Conservation (phyloP, 257 asterid genomes). For the Primulina eburnea region DNA sequence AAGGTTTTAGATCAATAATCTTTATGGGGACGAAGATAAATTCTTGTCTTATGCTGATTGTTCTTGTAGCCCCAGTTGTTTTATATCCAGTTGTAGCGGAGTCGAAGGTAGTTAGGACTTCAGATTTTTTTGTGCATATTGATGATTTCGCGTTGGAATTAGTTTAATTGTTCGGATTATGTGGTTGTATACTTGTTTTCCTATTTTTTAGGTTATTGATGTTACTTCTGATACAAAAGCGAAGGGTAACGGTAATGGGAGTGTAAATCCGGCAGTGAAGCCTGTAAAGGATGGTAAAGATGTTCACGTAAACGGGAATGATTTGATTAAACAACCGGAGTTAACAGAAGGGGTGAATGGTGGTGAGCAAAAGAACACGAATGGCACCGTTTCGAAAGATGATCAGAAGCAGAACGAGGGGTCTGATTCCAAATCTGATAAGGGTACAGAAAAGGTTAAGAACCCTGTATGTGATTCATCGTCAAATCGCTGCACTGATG, state of each 20-base stretch:
- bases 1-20: slow-evolving; percentile 18
- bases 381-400: slow-evolving; percentile 28
- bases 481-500: slow-evolving; percentile 65
- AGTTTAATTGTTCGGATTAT: background rate
- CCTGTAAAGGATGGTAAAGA: slow-evolving; percentile 23
- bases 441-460: slow-evolving; percentile 24
- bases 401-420: slow-evolving; percentile 37
- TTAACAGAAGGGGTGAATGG: background rate
- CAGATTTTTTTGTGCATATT: slow-evolving; percentile 10
- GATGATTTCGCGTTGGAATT: slow-evolving; percentile 1
- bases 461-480: slow-evolving; percentile 58
- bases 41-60: slow-evolving; percentile 30
- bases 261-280: slow-evolving; percentile 32
- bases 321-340: background rate
- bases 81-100: slow-evolving; percentile 37
- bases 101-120: slow-evolving; percentile 42
- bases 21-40: slow-evolving; percentile 38
- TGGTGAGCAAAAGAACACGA: slow-evolving; percentile 21
- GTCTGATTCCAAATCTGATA: slow-evolving; percentile 26
- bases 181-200: slow-evolving; percentile 15
- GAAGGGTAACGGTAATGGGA: slow-evolving; percentile 27
- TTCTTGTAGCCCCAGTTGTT: slow-evolving; percentile 36
- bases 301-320: slow-evolving; percentile 26
- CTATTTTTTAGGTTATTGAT: slow-evolving; percentile 34
- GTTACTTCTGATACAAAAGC: slow-evolving; percentile 17